A percentile compares a stretch with the other conserved stretches of the same genome.
Evolutionary conservation across 345 rosid species (phyloP).

Genomic region (Syzygium jambos): DNA sequence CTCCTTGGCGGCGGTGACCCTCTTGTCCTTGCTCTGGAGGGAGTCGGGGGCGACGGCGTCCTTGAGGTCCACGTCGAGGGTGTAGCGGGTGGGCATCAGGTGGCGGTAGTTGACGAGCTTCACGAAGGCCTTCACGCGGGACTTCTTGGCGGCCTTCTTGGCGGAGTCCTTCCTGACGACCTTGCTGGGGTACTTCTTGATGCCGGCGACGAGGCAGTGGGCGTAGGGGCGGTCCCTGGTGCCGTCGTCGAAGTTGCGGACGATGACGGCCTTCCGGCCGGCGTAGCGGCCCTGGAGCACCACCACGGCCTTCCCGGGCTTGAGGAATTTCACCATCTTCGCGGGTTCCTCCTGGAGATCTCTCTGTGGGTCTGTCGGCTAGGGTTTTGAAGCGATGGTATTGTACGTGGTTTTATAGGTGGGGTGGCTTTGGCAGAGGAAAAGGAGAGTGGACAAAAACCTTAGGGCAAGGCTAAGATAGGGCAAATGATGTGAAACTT

Average conservation of each 20-base stretch:
- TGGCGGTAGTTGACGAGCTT: neutral
- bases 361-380: neutral
- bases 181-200: neutral
- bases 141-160: neutral
- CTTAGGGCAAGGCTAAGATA: neutral
- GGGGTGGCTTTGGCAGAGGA: neutral
- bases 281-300: neutral
- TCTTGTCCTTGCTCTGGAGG: neutral
- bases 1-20: neutral
- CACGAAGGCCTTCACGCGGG: neutral
- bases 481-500: neutral
- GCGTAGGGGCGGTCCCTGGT: neutral
- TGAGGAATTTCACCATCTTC: neutral
- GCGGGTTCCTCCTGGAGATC: neutral
- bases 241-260: neutral
- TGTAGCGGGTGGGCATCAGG: neutral
- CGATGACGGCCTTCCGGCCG: neutral
- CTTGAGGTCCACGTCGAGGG: neutral
- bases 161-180: neutral
- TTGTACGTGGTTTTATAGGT: neutral
- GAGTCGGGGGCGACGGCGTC: neutral
- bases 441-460: neutral
- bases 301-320: neutral
- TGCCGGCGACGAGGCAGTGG: neutral
- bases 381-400: neutral